Evolutionary conservation across 306 rosid species (phyloP).

Genomic region (Vachellia pachyceras): DNA sequence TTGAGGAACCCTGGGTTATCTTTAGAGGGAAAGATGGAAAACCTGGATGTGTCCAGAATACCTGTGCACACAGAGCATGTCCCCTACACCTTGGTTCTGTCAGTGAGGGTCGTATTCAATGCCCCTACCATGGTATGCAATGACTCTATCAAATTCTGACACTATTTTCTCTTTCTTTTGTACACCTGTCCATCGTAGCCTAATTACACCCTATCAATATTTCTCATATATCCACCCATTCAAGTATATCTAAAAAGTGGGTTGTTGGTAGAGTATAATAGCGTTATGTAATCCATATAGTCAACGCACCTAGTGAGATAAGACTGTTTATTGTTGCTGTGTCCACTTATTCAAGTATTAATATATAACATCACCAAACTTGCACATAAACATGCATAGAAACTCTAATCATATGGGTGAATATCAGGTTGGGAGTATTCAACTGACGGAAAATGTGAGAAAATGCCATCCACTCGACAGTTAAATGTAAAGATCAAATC

Average conservation of each 20-base stretch:
- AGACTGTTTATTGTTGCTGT: neutral
- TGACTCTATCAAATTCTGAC: conserved; percentile 8
- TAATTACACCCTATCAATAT: conserved; percentile 7
- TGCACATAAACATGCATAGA: neutral
- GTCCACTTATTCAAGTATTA: conserved; percentile 3
- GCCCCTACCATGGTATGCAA: conserved; percentile 94
- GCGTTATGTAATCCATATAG: neutral
- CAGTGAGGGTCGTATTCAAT: conserved; percentile 87
- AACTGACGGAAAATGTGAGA: conserved; percentile 94
- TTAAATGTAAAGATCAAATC: conserved; percentile 79
- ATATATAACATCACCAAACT: conserved; percentile 2
- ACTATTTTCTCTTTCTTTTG: neutral
- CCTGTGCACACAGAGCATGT: conserved; percentile 98
- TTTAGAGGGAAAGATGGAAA: conserved; percentile 92
- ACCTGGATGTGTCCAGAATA: conserved; percentile 94
- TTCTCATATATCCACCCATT: neutral
- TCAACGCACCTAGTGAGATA: neutral
- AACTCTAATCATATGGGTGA: conserved; percentile 40
- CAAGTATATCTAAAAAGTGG: neutral
- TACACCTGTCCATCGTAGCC: neutral
- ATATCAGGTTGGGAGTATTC: conserved; percentile 94
- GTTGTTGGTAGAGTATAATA: neutral
- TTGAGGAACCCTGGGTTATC: conserved; percentile 96
- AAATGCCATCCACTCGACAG: conserved; percentile 90
- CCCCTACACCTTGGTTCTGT: conserved; percentile 96